Evolutionary conservation across 2,329 filamentous ascomycete species (phyloP).

Genomic region (Chaetomium olivaceum): DNA sequence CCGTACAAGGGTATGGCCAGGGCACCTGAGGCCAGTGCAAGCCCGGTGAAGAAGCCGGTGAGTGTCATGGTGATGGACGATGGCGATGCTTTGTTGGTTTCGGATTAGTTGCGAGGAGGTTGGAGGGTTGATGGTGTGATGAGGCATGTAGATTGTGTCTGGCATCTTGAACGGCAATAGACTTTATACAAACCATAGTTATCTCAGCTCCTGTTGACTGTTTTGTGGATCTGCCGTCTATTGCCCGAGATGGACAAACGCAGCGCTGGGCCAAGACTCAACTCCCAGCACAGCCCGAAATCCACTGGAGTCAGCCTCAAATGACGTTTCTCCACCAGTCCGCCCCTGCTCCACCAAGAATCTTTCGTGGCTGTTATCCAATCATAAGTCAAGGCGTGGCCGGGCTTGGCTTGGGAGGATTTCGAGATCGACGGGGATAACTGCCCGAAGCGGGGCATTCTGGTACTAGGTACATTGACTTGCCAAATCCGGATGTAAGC

Average conservation of each 20-base stretch:
- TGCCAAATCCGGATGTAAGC: background rate
- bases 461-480: background rate
- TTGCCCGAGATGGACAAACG: background rate
- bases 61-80: background rate
- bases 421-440: background rate
- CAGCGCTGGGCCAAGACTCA: background rate
- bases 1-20: background rate
- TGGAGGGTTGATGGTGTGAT: background rate
- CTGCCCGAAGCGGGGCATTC: background rate
- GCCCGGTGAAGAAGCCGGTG: background rate
- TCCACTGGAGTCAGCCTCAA: background rate
- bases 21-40: conserved; percentile 1
- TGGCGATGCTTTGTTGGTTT: background rate
- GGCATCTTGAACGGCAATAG: background rate
- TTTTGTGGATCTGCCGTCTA: background rate
- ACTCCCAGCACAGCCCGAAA: background rate
- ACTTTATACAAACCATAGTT: background rate
- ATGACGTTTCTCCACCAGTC: background rate
- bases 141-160: background rate
- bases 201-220: background rate
- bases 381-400: background rate
- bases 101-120: background rate
- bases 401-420: background rate
- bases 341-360: background rate
- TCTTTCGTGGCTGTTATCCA: background rate